Conservation (phyloP, 2,329 filamentous ascomycete species). For the Trichoderma citrinoviride region DNA sequence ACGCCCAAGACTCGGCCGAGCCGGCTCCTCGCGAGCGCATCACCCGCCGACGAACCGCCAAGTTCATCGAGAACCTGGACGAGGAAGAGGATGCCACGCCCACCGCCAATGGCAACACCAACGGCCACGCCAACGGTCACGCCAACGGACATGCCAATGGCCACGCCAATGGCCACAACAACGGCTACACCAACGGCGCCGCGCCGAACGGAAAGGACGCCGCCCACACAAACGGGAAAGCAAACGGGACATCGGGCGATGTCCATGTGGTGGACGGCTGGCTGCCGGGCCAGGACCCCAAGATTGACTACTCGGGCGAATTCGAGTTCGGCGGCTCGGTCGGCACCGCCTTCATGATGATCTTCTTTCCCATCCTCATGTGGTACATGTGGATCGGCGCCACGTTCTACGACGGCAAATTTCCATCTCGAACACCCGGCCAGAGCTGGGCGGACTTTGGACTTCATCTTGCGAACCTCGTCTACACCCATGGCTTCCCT, state of each 20-base stretch:
- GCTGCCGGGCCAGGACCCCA: constrained; percentile 58
- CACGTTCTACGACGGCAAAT: constrained; percentile 82
- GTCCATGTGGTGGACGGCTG: constrained; percentile 50
- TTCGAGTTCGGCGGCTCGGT: constrained; percentile 84
- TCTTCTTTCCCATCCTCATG: constrained; percentile 91
- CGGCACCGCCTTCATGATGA: constrained; percentile 84
- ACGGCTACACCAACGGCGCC: constrained; percentile 22
- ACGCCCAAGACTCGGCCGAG: constrained; percentile 51
- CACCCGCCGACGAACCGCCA: constrained; percentile 47
- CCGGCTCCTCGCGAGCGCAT: constrained; percentile 35
- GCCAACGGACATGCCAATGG: neutral
- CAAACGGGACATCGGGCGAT: constrained; percentile 25
- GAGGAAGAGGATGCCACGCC: constrained; percentile 34
- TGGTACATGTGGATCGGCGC: constrained; percentile 99
- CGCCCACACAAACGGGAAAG: constrained; percentile 24
- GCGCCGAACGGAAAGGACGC: constrained; percentile 23
- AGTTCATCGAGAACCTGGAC: constrained; percentile 51
- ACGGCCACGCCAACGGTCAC: constrained; percentile 26
- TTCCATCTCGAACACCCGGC: constrained; percentile 64
- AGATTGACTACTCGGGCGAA: constrained; percentile 60
- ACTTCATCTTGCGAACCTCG: constrained; percentile 65
- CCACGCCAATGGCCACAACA: neutral
- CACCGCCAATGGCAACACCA: constrained; percentile 25
- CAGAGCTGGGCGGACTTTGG: constrained; percentile 71
- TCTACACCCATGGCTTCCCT: constrained; percentile 83